Evolutionary conservation across 129 eudicot genomes (phyloP), one percentile per base, ranked within the genome.

Genomic region (Chrysanthemum seticuspe): DNA sequence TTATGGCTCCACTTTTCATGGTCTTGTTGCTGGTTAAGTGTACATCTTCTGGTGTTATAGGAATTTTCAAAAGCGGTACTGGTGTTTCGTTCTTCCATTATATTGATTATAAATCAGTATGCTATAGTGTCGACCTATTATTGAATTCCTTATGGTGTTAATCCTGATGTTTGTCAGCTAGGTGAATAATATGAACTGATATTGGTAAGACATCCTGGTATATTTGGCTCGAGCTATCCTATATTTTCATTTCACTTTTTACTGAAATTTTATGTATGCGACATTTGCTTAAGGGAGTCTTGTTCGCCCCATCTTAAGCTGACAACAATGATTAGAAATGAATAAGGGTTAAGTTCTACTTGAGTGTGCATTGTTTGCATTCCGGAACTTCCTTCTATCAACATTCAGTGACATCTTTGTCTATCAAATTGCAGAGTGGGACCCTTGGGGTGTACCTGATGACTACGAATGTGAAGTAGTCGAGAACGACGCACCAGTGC

Each of bases 401-500:
- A 27, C 10, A 3, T 15, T 12, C 25, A 71, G 12, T 71, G 55
- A 71, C 44, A 44, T 58, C 2, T 44, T 13, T 18, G 16, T 69
- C 5, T 50, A 27, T 70, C 58, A 31, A 40, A 56, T 79, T 75
- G 78, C 88, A 88, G 96, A 88, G 83, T 88, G 91, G 96, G 81
- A 90, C 21, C 87, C 98, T 34, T 93, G 98, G 98, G 92, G 89
- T 57, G 76, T 93, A 47, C 97, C 98, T 0, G 98, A 90, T 69
- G 98, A 89, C 87, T 89, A 93, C 66, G 98, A 87, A 72, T 87
- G 96, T 73, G 97, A 93, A 84, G 86, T 93, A 52, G 89, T 93
- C 27, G 98, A 87, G 80, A 86, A 93, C 67, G 91, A 90, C 76
- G 96, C 97, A 44, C 98, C 98, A 8, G 96, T 93, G 34, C 98